Percentiles rank a stretch among this genome's conserved stretches.
Evolutionary conservation across 2,329 filamentous ascomycete species (phyloP).

Genomic region (Cadophora malorum): DNA sequence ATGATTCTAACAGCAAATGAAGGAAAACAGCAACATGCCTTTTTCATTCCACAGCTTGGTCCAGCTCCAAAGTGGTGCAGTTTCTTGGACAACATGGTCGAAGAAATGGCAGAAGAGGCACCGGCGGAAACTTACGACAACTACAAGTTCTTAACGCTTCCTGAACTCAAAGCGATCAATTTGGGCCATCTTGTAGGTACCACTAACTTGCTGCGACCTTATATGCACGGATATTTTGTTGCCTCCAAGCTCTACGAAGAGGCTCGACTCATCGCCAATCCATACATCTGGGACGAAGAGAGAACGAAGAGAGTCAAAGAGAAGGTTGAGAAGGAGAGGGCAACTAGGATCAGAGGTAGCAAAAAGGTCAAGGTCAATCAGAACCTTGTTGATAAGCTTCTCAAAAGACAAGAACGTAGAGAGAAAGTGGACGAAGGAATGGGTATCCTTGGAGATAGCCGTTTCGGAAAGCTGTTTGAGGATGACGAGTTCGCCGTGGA

Average conservation of each 20-base stretch:
- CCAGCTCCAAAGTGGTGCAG: constrained; percentile 95
- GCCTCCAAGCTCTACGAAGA: constrained; percentile 95
- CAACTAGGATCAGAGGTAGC: constrained; percentile 88
- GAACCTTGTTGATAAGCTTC: constrained; percentile 75
- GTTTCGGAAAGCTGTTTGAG: constrained; percentile 89
- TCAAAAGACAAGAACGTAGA: constrained; percentile 67
- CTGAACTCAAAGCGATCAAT: constrained; percentile 85
- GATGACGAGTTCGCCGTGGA: constrained; percentile 93
- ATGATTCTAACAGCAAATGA: constrained; percentile 98
- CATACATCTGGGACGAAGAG: constrained; percentile 92
- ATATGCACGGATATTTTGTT: constrained; percentile 99
- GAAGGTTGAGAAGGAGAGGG: constrained; percentile 96
- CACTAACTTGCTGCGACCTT: constrained; percentile 87
- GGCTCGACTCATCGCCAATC: constrained; percentile 89
- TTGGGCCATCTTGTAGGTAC: constrained; percentile 89
- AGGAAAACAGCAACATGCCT: constrained; percentile 91
- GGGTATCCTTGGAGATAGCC: constrained; percentile 79
- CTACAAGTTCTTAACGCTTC: constrained; percentile 94
- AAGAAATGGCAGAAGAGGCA: constrained; percentile 93
- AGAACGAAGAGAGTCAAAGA: constrained; percentile 89
- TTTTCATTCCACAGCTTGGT: constrained; percentile 92
- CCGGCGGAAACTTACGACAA: constrained; percentile 92
- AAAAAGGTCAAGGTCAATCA: constrained; percentile 99
- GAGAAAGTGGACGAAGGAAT: constrained; percentile 63
- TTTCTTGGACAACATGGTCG: constrained; percentile 96